These are phyloP conservation scores for Acacia pycnantha DNA, from an alignment of 331 rosid species.

Conservation along the genomic window DNA sequence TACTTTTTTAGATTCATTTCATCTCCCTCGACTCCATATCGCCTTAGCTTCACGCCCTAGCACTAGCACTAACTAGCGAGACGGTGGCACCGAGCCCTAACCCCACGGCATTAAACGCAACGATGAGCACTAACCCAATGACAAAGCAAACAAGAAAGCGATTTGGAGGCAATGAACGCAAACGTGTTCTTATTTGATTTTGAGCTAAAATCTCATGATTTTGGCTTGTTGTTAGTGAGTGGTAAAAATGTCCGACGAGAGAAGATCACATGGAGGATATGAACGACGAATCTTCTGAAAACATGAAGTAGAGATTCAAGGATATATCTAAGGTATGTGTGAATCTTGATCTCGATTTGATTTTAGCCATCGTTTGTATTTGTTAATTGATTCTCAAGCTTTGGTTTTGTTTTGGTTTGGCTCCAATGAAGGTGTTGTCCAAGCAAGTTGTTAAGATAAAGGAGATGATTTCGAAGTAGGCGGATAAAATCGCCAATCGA, in stretches of 20 bases:
- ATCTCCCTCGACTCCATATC: no score
- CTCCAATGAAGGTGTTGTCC: constrained; percentile 58
- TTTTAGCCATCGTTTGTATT: neutral
- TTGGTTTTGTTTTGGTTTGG: constrained; percentile 28
- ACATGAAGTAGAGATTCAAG: constrained; percentile 47
- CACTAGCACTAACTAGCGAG: no score
- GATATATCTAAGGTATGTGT: constrained; percentile 70
- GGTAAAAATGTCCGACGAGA: constrained; percentile 49
- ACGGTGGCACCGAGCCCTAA: no score
- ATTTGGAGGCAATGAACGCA: no score
- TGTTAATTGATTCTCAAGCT: neutral
- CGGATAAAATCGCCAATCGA: constrained; percentile 78
- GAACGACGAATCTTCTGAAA: constrained; percentile 51
- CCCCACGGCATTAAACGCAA: no score
- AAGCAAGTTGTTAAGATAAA: constrained; percentile 74
- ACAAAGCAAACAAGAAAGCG: no score
- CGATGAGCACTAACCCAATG: no score
- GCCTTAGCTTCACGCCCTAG: no score
- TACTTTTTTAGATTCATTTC: no score
- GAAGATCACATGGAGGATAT: constrained; percentile 48
- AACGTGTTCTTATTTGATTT: no score
- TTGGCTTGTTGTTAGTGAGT: neutral
- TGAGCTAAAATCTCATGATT: no score
- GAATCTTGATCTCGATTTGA: constrained; percentile 1
- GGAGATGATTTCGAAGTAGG: constrained; percentile 59